phyloP scores from a whole-genome alignment of 768 basidiomycete species.

The Suillus plorans region DNA sequence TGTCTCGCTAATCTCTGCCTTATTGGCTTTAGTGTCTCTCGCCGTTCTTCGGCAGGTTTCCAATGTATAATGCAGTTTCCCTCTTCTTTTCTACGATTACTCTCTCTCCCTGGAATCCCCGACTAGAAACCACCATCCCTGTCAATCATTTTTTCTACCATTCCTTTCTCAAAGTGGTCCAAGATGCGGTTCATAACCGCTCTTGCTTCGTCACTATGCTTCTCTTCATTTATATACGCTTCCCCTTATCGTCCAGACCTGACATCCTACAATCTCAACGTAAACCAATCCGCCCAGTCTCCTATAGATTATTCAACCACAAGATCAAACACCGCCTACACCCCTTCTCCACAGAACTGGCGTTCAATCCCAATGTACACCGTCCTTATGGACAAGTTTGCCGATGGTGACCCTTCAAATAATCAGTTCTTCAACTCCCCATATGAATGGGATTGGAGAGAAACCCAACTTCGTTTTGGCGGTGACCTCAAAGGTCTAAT shows the following conservation, averaged over 20 bases:
- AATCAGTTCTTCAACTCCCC: conserved; percentile 84
- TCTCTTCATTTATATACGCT: conserved; percentile 44
- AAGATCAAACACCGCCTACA: conserved; percentile 67
- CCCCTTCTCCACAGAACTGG: conserved; percentile 84
- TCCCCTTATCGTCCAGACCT: conserved; percentile 72
- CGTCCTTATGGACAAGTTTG: conserved; percentile 88
- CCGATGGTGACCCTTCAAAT: conserved; percentile 89
- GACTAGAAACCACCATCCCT: neutral
- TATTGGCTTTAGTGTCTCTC: too few relatives aligned
- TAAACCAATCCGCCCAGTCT: conserved; percentile 67
- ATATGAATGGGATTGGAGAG: conserved; percentile 83
- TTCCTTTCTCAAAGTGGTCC: neutral
- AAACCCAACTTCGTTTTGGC: conserved; percentile 86
- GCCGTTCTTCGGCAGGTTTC: too few relatives aligned
- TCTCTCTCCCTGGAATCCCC: neutral
- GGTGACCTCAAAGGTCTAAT: conserved; percentile 84
- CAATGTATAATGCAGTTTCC: neutral
- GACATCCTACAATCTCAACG: conserved; percentile 74
- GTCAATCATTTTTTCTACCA: neutral
- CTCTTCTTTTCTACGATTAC: neutral
- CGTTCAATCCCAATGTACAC: conserved; percentile 80
- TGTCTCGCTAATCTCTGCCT: too few relatives aligned
- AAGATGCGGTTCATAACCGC: conserved; percentile 51
- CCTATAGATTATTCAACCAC: conserved; percentile 64
- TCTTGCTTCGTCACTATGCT: conserved; percentile 14